Percentiles rank a stretch among this genome's conserved stretches.
Evolutionary conservation across 2,329 filamentous ascomycete genomes (phyloP).

Genomic region (Aspergillus vadensis): DNA sequence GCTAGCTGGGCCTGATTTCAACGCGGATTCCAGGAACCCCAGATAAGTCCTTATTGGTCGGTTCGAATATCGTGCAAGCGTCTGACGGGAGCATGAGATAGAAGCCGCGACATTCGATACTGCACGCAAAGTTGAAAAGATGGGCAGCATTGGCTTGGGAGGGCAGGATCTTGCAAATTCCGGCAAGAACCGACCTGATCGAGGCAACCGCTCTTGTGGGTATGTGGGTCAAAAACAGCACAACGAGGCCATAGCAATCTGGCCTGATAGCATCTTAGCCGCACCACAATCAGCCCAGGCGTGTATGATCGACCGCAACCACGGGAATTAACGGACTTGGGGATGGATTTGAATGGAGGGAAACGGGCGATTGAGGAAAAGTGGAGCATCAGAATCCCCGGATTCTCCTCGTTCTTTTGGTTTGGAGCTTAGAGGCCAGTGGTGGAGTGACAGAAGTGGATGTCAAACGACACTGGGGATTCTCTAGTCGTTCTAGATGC

Average conservation of each 20-base stretch:
- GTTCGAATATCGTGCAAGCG: background rate
- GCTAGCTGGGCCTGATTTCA: too few species aligned
- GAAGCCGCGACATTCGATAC: background rate
- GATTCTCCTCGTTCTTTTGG: background rate
- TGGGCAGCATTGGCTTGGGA: background rate
- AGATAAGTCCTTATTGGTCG: background rate
- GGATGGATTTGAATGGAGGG: background rate
- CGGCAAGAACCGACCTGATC: background rate
- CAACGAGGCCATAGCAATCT: background rate
- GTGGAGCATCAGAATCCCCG: background rate
- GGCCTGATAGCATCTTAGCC: background rate
- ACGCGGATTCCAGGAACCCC: background rate
- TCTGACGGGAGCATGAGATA: background rate
- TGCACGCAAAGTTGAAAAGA: background rate
- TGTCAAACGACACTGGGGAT: background rate
- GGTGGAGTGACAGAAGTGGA: background rate
- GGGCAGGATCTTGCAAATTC: background rate
- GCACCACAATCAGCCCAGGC: background rate
- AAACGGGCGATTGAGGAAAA: background rate
- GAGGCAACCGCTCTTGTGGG: background rate
- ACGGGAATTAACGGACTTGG: background rate
- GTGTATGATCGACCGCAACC: background rate
- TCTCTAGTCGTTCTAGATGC: conserved; percentile 6
- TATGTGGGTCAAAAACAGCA: background rate
- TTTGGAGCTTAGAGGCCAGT: background rate